Evolutionary conservation across 2,329 filamentous ascomycete genomes (phyloP).

Genomic region (Pseudogymnoascus sp.): DNA sequence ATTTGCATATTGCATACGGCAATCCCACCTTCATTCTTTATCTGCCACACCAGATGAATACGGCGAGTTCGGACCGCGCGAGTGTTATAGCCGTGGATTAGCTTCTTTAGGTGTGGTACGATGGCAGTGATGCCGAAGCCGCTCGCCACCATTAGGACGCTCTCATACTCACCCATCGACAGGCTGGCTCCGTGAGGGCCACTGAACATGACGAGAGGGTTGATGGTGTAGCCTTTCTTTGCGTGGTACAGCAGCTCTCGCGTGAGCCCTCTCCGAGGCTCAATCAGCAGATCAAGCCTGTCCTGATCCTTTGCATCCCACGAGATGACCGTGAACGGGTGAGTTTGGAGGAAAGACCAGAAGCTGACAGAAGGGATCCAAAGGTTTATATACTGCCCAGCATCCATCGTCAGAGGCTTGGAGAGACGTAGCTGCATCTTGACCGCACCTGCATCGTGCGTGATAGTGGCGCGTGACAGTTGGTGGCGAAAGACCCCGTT

Average conservation of each 20-base stretch:
- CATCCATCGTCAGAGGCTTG: background rate
- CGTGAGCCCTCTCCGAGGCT: constrained; percentile 28
- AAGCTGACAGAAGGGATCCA: background rate
- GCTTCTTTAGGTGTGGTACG: constrained; percentile 32
- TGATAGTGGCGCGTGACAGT: no score
- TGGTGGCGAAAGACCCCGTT: constrained; percentile 12
- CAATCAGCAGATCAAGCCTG: constrained; percentile 28
- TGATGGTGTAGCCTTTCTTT: background rate
- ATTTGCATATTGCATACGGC: background rate
- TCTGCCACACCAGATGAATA: constrained; percentile 34
- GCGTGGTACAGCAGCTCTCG: constrained; percentile 24
- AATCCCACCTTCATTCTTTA: constrained; percentile 19
- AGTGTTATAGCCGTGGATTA: constrained; percentile 33
- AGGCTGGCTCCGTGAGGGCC: constrained; percentile 30
- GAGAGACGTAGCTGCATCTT: no score
- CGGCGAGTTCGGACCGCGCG: constrained; percentile 24
- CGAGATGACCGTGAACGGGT: constrained; percentile 16
- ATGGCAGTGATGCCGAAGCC: constrained; percentile 33
- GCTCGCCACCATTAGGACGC: constrained; percentile 32
- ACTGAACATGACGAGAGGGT: constrained; percentile 26
- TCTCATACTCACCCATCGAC: constrained; percentile 26
- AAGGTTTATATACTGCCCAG: constrained; percentile 18
- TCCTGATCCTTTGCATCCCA: constrained; percentile 20
- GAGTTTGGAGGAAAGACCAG: background rate
- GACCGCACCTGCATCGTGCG: no score